phyloP scores from a whole-genome alignment of 768 basidiomycete species.

The Suillus ampliporus region DNA sequence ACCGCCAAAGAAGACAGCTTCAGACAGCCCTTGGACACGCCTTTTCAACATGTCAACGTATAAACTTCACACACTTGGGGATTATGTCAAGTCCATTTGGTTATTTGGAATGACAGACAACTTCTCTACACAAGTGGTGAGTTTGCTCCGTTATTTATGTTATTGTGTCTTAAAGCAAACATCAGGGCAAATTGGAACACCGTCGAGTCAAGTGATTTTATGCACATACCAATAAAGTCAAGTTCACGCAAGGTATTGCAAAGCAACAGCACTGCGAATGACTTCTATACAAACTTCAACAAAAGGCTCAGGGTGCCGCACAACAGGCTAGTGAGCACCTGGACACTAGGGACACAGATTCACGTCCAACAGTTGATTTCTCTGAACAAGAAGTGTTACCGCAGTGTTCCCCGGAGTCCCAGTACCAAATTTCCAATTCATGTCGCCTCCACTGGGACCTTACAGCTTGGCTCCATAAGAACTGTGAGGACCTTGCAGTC shows the following conservation, averaged over 20 bases:
- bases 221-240: conserved; percentile 38
- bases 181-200: conserved; percentile 45
- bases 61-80: conserved; percentile 18
- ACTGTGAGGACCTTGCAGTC: conserved; percentile 33
- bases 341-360: neutral
- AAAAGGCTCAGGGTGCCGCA: conserved; percentile 19
- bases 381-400: conserved; percentile 19
- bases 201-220: conserved; percentile 42
- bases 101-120: conserved; percentile 40
- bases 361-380: neutral
- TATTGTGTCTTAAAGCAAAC: neutral
- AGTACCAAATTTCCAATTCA: conserved; percentile 29
- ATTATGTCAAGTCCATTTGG: conserved; percentile 12
- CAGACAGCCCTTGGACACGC: neutral
- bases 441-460: conserved; percentile 14
- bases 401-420: neutral
- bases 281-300: conserved; percentile 14
- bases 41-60: conserved; percentile 16
- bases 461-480: conserved; percentile 16
- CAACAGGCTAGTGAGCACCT: neutral
- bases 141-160: neutral
- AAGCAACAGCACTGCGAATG: conserved; percentile 22
- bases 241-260: conserved; percentile 32
- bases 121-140: conserved; percentile 39
- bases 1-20: neutral